Conservation (phyloP, 108 stramenopile genomes). For the Aurantiochytrium sp. region DNA sequence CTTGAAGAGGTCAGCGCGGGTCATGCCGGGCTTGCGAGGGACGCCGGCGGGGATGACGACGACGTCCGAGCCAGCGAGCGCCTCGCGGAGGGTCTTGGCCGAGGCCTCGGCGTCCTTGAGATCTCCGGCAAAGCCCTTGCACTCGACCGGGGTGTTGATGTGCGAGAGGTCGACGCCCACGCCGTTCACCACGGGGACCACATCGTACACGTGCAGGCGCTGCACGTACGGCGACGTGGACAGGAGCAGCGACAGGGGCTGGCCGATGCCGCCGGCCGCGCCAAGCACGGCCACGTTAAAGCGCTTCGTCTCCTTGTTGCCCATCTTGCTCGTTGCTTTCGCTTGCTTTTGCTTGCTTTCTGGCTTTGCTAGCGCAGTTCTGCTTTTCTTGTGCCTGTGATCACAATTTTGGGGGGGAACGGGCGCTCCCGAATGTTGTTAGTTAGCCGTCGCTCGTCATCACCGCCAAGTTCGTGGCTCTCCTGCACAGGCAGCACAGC, state of each 20-base stretch:
- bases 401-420: no score
- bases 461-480: no score
- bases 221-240: background rate
- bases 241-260: constrained; percentile 30
- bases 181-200: constrained; percentile 30
- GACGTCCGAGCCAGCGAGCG: constrained; percentile 29
- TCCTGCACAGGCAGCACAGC: no score
- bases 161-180: constrained; percentile 13
- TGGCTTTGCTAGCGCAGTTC: no score
- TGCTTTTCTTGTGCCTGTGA: no score
- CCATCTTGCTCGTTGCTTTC: background rate
- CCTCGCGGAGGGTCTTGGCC: background rate
- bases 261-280: constrained; percentile 36
- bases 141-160: background rate
- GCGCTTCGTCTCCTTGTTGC: constrained; percentile 1
- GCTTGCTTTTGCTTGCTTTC: background rate
- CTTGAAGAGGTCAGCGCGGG: constrained; percentile 24
- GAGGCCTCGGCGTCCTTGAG: constrained; percentile 16
- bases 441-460: no score
- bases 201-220: constrained; percentile 29
- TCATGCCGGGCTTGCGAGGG: constrained; percentile 35
- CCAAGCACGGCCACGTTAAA: constrained; percentile 38
- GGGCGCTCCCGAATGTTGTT: no score
- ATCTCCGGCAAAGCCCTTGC: constrained; percentile 27
- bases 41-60: constrained; percentile 36